phyloP scores from a whole-genome alignment of 225 moss, liverwort and hornwort genomes.

The Polytrichum formosum region DNA sequence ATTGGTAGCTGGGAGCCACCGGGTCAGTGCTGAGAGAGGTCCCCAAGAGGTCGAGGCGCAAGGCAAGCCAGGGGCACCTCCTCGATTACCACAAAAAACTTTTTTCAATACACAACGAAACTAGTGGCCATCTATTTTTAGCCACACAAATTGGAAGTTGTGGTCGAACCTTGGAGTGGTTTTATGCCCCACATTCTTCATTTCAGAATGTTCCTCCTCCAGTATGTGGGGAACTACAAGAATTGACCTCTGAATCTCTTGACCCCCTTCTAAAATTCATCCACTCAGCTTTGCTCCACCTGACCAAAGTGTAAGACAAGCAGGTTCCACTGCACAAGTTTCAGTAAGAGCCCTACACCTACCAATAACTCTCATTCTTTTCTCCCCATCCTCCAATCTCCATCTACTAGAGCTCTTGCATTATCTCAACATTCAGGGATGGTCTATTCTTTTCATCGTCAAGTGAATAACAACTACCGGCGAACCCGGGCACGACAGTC shows the following conservation, averaged over 20 bases:
- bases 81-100: conserved; percentile 17
- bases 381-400: conserved; percentile 25
- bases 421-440: conserved; percentile 3
- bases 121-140: conserved; percentile 29
- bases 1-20: conserved; percentile 13
- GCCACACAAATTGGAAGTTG: conserved; percentile 39
- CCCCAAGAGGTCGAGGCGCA: conserved; percentile 7
- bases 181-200: conserved; percentile 25
- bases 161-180: conserved; percentile 35
- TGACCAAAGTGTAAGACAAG: conserved; percentile 33
- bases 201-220: conserved; percentile 18
- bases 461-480: conserved; percentile 27
- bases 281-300: conserved; percentile 48
- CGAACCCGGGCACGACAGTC: conserved; percentile 43
- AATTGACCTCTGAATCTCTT: conserved; percentile 31
- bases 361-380: conserved; percentile 16
- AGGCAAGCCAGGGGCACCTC: conserved; percentile 20
- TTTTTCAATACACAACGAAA: conserved; percentile 38
- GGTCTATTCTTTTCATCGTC: conserved; percentile 10
- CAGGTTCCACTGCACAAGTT: conserved; percentile 19
- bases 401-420: conserved; percentile 33
- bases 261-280: conserved; percentile 34
- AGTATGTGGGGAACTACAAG: conserved; percentile 39
- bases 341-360: conserved; percentile 31
- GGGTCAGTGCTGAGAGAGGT: conserved; percentile 17